These are phyloP conservation scores for Ustilago cynodontis DNA, from an alignment of 1,284 basidiomycete genomes.

Conservation along the genomic window DNA sequence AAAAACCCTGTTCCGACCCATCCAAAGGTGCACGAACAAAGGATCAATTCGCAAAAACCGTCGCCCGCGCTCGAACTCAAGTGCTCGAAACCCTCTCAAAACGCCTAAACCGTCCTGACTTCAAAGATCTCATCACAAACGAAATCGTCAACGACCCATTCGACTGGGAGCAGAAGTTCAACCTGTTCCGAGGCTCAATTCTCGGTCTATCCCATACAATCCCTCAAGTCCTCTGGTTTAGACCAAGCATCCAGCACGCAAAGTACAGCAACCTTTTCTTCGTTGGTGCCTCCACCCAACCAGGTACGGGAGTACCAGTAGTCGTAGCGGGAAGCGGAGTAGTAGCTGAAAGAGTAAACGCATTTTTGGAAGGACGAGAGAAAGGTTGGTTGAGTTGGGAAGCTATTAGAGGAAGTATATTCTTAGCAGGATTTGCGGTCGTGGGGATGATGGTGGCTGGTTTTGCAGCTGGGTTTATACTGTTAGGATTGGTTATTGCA, in stretches of 20 bases:
- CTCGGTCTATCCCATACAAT: conserved; percentile 70
- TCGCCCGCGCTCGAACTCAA: conserved; percentile 52
- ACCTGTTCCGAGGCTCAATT: conserved; percentile 71
- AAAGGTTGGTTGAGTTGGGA: conserved; percentile 46
- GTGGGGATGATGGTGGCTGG: conserved; percentile 31
- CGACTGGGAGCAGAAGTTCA: conserved; percentile 71
- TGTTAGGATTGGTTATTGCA: conserved; percentile 35
- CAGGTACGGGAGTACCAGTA: conserved; percentile 69
- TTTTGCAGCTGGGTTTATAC: conserved; percentile 31
- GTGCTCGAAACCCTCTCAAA: conserved; percentile 57
- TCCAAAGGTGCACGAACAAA: conserved; percentile 47
- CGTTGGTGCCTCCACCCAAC: conserved; percentile 70
- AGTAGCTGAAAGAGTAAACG: conserved; percentile 52
- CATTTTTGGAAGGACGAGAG: conserved; percentile 36
- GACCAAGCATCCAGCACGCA: conserved; percentile 65
- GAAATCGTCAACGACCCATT: conserved; percentile 68
- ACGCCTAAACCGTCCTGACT: conserved; percentile 55
- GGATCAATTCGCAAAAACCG: conserved; percentile 43
- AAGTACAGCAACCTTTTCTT: conserved; percentile 68
- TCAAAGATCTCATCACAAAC: conserved; percentile 54
- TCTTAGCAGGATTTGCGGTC: conserved; percentile 28
- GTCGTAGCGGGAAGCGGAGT: conserved; percentile 62
- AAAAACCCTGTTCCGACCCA: conserved; percentile 42
- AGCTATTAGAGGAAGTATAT: conserved; percentile 38
- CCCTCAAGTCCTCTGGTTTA: conserved; percentile 68